Evolutionary conservation across 805 yeast genomes (phyloP), one percentile per base, ranked within the genome.

Genomic region (Teunomyces gatunensis): DNA sequence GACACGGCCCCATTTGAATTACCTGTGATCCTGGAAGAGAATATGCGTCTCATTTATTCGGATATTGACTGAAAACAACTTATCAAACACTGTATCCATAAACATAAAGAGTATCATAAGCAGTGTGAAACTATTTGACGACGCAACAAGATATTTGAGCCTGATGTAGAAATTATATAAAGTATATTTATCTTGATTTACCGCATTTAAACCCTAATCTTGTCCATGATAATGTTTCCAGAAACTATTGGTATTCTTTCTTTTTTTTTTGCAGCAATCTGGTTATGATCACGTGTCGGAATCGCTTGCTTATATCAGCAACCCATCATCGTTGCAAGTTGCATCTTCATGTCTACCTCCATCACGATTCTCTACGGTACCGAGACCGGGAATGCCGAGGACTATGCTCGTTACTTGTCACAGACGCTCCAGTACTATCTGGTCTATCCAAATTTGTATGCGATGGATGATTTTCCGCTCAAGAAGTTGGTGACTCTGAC

Each of bases 311-410:
- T 25, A 7, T 25, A 9, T 25, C 27, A 25, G 27, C 27, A 25
- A 25, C 7, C 10, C 27, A 25, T 25, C 11, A 9, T 25, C 27
- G 4, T 25, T 6, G 34, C 34, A 32, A 15, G 34, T 32, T 13
- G 34, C 7, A 32, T 9, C 18, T 32, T 17, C 15, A 25, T 27
- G 42, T 27, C 32, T n/a, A 21, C 18, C 9, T 42, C 59, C 1
- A 71, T 87, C 9, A 80, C 82, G 15, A 79, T 94, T 5, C 68
- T 94, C 0, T 91, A 86, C 64, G 97, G 97, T 0, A 84, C 96
- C 1, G 98, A 91, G 60, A 88, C 97, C 0, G 98, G 97, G 0
- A 91, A 87, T 58, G 79, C 96, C 0, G 87, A 86, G 57, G 97
- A 92, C 57, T 84, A 80, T 58, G 96, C 97, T 0, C 75, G 77